Evolutionary conservation across 2,329 filamentous ascomycete species (phyloP), one percentile per base, ranked within the genome.

Genomic region (Aspergillus felis): DNA sequence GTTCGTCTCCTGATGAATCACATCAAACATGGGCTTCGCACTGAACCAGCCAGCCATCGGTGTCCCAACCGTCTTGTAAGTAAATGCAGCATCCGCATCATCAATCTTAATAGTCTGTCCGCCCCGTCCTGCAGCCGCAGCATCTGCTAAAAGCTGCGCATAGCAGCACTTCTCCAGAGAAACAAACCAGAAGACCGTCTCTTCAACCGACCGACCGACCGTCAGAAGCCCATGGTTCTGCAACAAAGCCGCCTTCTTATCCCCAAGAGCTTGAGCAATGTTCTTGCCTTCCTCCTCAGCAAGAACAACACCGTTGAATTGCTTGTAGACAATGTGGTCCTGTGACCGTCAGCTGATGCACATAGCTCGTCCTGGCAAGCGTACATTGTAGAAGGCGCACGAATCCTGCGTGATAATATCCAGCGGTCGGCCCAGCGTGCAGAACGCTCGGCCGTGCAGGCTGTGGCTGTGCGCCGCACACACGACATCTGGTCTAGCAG

Each of bases 1-100:
- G 24, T 76, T 75, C 2, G 81, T 83, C 74, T 87, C 84, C 68
- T 81, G 81, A 65, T 87, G 82, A 60, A 88, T 83, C 44, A 90
- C 74, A 75, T 90, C 87, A 74, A 91, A 91, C 61, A 87, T 64
- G 17, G 88, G 88, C 75, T 86, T 87, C 5, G 86, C 88, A 64
- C 81, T 85, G 68, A 91, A 92, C 79, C 83, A 91, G 0, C 88
- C 88, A 0, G 84, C 86, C 35, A 71, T 67, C 17, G 82, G 78
- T 0, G 78, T 82, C 0, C 89, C 89, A 3, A 91, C 78, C 0
- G 83, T 81, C 72, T 87, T 84, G 65, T 84, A 86, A 0, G 89
- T 91, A 66, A 83, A 89, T 17, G 70, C 76, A 1, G 89, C 88
- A 69, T 92, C 88, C 53, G 85, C 84, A 1, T 88, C 83, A 8